Evolutionary conservation across 805 yeast genomes (phyloP).

Genomic region (Zygosaccharomyces siamensis): DNA sequence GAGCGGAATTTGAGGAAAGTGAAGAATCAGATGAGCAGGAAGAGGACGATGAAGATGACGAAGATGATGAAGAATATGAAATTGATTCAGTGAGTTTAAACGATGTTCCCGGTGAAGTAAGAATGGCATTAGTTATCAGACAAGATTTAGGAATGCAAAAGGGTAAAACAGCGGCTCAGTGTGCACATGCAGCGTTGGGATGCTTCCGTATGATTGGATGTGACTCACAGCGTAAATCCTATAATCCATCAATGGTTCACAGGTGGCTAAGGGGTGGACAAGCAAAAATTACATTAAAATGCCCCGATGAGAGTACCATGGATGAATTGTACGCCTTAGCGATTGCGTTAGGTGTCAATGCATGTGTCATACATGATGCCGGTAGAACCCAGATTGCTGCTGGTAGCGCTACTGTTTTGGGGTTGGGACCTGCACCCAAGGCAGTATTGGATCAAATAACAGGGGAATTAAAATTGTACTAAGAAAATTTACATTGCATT

Average conservation of each 20-base stretch:
- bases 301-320: constrained; percentile 61
- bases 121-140: constrained; percentile 84
- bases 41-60: constrained; percentile 40
- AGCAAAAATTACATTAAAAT: constrained; percentile 86
- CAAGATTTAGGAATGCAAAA: constrained; percentile 87
- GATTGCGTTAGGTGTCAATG: constrained; percentile 68
- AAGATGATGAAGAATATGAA: constrained; percentile 51
- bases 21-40: constrained; percentile 22
- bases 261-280: constrained; percentile 87
- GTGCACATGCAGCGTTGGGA: constrained; percentile 95
- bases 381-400: constrained; percentile 96
- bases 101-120: constrained; percentile 69
- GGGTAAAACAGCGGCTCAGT: constrained; percentile 97
- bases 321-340: constrained; percentile 77
- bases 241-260: constrained; percentile 57
- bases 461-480: constrained; percentile 69
- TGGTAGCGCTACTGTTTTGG: constrained; percentile 94
- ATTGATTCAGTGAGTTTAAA: constrained; percentile 58
- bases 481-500: not conserved
- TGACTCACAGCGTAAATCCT: constrained; percentile 43
- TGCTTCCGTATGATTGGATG: constrained; percentile 66
- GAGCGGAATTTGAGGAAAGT: constrained; percentile 21
- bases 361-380: constrained; percentile 86
- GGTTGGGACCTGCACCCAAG: constrained; percentile 95
- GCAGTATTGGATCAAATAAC: constrained; percentile 75